phyloP scores from a whole-genome alignment of 257 asterid species.

The Parsonsia alboflavescens region DNA sequence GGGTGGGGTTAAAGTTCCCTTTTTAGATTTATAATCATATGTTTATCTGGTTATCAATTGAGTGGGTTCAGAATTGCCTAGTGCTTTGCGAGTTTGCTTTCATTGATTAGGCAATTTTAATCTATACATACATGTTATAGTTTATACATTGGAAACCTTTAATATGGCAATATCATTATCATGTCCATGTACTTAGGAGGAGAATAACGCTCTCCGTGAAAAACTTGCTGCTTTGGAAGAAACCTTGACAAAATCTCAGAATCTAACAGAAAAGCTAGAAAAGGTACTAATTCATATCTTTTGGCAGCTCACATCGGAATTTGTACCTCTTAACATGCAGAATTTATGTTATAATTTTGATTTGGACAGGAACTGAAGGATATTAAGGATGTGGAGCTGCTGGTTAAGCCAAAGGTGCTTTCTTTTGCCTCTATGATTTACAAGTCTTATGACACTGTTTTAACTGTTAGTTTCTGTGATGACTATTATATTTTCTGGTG shows the following conservation, averaged over 20 bases:
- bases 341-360: background rate
- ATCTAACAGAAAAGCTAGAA: constrained; percentile 51
- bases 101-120: background rate
- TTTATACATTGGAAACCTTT: background rate
- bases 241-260: constrained; percentile 57
- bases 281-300: constrained; percentile 42
- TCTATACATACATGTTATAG: background rate
- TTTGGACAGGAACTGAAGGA: constrained; percentile 79
- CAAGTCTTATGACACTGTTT: constrained; percentile 8
- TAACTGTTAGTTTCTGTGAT: constrained; percentile 12
- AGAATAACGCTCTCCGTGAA: constrained; percentile 55
- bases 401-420: constrained; percentile 79
- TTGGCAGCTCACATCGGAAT: constrained; percentile 10
- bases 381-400: constrained; percentile 71
- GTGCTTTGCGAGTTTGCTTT: background rate
- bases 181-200: constrained; percentile 44
- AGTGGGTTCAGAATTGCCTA: background rate
- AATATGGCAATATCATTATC: constrained; percentile 5
- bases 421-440: constrained; percentile 1
- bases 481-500: background rate
- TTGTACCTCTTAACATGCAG: constrained; percentile 4
- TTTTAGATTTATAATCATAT: background rate
- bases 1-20: background rate
- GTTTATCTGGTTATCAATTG: background rate
- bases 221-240: constrained; percentile 67